phyloP scores from a whole-genome alignment of 768 basidiomycete genomes.

The Infundibulicybe gibba region DNA sequence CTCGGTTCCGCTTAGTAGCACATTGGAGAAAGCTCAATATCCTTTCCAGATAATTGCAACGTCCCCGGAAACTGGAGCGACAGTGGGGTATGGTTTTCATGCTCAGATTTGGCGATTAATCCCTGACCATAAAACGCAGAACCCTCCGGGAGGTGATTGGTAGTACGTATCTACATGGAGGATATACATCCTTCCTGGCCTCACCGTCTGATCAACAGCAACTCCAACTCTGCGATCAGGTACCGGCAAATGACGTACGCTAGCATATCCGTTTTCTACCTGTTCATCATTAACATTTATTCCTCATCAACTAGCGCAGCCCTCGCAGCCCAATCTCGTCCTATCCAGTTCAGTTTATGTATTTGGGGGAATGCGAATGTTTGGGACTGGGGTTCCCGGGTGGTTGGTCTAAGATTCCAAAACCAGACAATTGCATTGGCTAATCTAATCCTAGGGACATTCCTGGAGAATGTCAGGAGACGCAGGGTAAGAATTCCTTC shows the following conservation, averaged over 20 bases:
- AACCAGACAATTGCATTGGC: not conserved
- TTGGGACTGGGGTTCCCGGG: slow-evolving; percentile 56
- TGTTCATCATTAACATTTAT: not conserved
- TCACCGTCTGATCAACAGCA: slow-evolving; percentile 21
- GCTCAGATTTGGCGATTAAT: too few species aligned
- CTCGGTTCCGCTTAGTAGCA: not conserved
- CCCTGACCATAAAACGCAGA: slow-evolving; percentile 10
- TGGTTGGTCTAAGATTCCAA: slow-evolving; percentile 24
- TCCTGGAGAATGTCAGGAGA: slow-evolving; percentile 54
- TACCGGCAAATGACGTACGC: slow-evolving; percentile 54
- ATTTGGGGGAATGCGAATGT: slow-evolving; percentile 54
- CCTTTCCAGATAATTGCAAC: slow-evolving; percentile 44
- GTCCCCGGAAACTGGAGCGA: slow-evolving; percentile 52
- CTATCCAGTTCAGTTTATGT: slow-evolving; percentile 48
- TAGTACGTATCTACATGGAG: slow-evolving; percentile 32
- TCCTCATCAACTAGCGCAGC: slow-evolving; percentile 29
- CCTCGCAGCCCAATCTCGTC: slow-evolving; percentile 36
- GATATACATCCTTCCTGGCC: not conserved
- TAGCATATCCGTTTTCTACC: not conserved
- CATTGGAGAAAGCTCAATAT: not conserved
- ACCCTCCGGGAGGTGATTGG: slow-evolving; percentile 37
- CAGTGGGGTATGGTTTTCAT: slow-evolving; percentile 21
- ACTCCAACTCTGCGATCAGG: slow-evolving; percentile 55
- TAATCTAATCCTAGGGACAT: slow-evolving; percentile 33
- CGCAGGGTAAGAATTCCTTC: slow-evolving; percentile 23